phyloP scores from a whole-genome alignment of 2,329 filamentous ascomycete genomes.

The Aspergillus ochraceoroseus region DNA sequence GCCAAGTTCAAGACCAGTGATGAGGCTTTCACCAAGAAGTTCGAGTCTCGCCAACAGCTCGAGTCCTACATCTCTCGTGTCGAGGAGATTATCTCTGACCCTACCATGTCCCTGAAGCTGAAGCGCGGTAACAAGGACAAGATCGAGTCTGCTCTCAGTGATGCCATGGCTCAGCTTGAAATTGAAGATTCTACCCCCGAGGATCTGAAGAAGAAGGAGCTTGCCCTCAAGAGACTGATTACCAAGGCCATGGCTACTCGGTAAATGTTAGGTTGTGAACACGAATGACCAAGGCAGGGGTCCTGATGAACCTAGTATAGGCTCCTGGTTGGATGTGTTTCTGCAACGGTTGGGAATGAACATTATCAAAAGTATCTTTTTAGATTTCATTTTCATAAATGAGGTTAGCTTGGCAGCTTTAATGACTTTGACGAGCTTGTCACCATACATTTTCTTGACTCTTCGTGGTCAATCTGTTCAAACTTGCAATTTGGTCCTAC shows the following conservation, averaged over 20 bases:
- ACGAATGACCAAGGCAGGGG: conserved; percentile 1
- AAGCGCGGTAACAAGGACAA: conserved; percentile 99
- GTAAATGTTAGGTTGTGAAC: conserved; percentile 48
- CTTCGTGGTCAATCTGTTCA: not conserved
- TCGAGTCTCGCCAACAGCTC: conserved; percentile 98
- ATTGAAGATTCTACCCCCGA: conserved; percentile 85
- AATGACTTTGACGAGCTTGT: conserved; percentile 29
- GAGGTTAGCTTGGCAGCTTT: conserved; percentile 19
- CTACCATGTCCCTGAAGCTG: conserved; percentile 89
- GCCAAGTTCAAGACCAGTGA: conserved; percentile 98
- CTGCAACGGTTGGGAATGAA: conserved; percentile 17
- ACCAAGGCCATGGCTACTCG: conserved; percentile 97
- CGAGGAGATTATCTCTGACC: conserved; percentile 98
- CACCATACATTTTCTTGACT: not conserved
- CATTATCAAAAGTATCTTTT: conserved; percentile 27
- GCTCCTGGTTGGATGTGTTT: not conserved
- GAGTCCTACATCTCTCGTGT: conserved; percentile 98
- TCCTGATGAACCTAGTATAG: conserved; percentile 9
- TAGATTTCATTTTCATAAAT: conserved; percentile 30
- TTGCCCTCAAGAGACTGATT: conserved; percentile 93
- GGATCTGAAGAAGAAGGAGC: conserved; percentile 99
- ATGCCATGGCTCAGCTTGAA: conserved; percentile 97
- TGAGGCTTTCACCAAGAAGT: conserved; percentile 98
- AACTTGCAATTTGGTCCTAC: not conserved
- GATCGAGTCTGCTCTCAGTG: conserved; percentile 94